Evolutionary conservation across 352 stramenopile species (phyloP).

Genomic region (Phytopythium cucurbitacearum): DNA sequence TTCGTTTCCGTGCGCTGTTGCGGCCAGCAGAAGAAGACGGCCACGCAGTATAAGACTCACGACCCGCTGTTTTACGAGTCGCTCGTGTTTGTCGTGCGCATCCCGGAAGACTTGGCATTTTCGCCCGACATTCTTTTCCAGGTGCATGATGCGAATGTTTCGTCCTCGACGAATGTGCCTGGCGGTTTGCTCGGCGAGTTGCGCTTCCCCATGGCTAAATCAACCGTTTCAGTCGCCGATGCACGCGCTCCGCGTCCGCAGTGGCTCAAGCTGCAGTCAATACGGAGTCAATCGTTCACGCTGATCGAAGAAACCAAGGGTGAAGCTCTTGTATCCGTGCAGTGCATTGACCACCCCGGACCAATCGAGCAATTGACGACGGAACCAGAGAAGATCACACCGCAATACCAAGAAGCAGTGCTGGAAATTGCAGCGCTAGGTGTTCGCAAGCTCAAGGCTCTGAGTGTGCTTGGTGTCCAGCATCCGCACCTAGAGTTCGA

Average conservation of each 20-base stretch:
- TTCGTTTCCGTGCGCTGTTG: conserved; percentile 77
- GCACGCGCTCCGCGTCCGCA: conserved; percentile 39
- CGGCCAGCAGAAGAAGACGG: conserved; percentile 52
- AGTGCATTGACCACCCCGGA: conserved; percentile 51
- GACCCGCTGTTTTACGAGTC: conserved; percentile 85
- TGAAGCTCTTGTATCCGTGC: conserved; percentile 54
- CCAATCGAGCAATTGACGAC: conserved; percentile 19
- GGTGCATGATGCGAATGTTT: conserved; percentile 53
- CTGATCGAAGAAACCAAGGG: conserved; percentile 34
- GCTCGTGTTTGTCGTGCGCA: conserved; percentile 49
- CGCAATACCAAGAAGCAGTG: conserved; percentile 48
- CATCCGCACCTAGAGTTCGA: conserved; percentile 68
- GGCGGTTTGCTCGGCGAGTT: conserved; percentile 39
- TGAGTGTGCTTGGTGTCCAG: conserved; percentile 47
- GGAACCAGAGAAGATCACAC: conserved; percentile 25
- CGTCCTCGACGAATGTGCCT: conserved; percentile 11
- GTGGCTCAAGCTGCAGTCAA: conserved; percentile 40
- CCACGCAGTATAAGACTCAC: conserved; percentile 40
- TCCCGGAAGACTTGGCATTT: conserved; percentile 47
- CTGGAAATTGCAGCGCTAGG: conserved; percentile 67
- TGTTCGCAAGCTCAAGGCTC: conserved; percentile 59
- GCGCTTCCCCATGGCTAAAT: conserved; percentile 36
- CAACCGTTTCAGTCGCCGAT: conserved; percentile 35
- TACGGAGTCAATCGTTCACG: conserved; percentile 8
- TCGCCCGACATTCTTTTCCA: conserved; percentile 70